Base-by-base conservation (phyloP, 257 asterid species). In the Solanum etuberosum region DNA sequence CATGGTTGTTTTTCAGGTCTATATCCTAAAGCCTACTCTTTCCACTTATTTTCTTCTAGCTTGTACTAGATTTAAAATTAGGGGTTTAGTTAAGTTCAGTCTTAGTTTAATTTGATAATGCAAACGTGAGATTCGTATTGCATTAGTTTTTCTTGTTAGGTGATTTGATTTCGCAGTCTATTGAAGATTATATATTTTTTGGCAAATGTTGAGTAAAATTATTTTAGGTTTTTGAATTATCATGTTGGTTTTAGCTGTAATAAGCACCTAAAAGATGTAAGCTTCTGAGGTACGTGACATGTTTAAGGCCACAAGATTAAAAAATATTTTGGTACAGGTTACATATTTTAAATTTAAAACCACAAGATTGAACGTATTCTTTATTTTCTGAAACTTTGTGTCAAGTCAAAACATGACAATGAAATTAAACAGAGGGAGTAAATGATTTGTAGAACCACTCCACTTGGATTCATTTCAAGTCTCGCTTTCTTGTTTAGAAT, bases 1-100 rank as follows among this genome's bases (percentile, higher is more conserved):
- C 89, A 90, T 94, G 92, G 84, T 96, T 51, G 92, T 96, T 91
- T 95, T 87, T 91, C 98, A 96, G 99, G 99, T 96, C 71, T 87
- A 38, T 48, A 6, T 14, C 32, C 81, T 77, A 83, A 37, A 16
- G 51, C 40, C 29, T 83, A 61, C 63, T 48, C 85, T 73, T 5
- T 23, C 51, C 6, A 34, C 12, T 61, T 51, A 51, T 51, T 5
- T 57, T 7, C 40, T 23, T 0, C 46, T 21, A 51, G 9, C 61
- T 51, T 51, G 61, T 51, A 51, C 40, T 67, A 14, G 13, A 40
- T 70, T 61, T 11, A 23, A 61, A 61, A 61, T 61, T 61, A 27
- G 35, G 73, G 73, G 4, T 27, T 67, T 27, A 67, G 20, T 67
- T 67, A 13, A 67, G 37, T 29, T 27, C 37, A 65, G 20, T 65